Conservation (phyloP, 228 moss, liverwort and hornwort species). For the Sphagnum magellanicum region DNA sequence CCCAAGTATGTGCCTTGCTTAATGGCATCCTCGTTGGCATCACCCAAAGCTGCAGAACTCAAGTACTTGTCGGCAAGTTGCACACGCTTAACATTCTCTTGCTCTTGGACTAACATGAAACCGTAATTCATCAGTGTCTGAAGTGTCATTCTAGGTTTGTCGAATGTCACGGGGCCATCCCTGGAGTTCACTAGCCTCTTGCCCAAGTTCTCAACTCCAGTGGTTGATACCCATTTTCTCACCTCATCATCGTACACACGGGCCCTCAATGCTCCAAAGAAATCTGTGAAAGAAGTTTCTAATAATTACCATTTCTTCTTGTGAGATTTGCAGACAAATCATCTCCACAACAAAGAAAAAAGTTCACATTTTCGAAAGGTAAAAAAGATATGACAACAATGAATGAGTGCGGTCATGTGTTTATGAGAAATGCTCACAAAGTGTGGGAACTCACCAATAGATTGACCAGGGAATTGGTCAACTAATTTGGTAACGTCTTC, state of each 20-base stretch:
- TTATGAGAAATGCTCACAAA: not conserved
- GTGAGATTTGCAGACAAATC: not conserved
- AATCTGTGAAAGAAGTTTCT: slow-evolving; percentile 40
- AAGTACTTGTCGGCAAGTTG: slow-evolving; percentile 83
- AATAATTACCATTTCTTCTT: not conserved
- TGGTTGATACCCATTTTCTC: slow-evolving; percentile 50
- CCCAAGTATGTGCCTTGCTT: slow-evolving; percentile 35
- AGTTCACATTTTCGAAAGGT: not conserved
- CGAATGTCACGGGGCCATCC: slow-evolving; percentile 52
- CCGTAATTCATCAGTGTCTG: slow-evolving; percentile 60
- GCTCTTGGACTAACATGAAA: slow-evolving; percentile 70
- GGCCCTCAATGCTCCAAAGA: slow-evolving; percentile 93
- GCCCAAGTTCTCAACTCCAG: slow-evolving; percentile 80
- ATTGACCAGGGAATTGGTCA: slow-evolving; percentile 89
- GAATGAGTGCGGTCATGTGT: not conserved
- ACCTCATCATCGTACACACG: slow-evolving; percentile 97
- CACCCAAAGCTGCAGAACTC: slow-evolving; percentile 48
- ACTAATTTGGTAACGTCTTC: slow-evolving; percentile 49
- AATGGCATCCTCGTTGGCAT: slow-evolving; percentile 67
- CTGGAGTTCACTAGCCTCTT: slow-evolving; percentile 74
- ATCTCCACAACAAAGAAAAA: not conserved
- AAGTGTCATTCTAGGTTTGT: slow-evolving; percentile 62
- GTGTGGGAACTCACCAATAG: slow-evolving; percentile 48
- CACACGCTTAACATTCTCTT: slow-evolving; percentile 92
- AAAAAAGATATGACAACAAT: not conserved